Percentiles rank a stretch among this genome's conserved stretches.
Evolutionary conservation across 2,329 filamentous ascomycete genomes (phyloP).

Genomic region (Apiospora pterosperma): DNA sequence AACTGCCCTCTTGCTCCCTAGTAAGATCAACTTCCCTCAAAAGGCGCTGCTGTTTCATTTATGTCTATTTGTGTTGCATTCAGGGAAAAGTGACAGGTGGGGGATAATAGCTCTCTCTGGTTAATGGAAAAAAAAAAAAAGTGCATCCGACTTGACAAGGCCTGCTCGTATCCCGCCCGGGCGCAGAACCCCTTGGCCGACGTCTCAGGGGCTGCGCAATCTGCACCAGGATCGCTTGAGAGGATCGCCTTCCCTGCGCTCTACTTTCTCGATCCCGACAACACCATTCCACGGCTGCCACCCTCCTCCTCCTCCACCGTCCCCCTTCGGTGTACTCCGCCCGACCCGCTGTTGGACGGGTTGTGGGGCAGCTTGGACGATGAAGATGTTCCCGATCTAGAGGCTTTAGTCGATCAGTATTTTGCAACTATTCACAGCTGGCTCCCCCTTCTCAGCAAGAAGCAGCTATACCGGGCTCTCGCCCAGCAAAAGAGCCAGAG

Average conservation of each 20-base stretch:
- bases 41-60: background rate
- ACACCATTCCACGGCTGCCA: constrained; percentile 13
- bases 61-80: background rate
- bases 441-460: constrained; percentile 21
- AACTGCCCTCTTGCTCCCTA: background rate
- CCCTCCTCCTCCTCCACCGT: background rate
- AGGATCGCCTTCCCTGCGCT: constrained; percentile 12
- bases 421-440: constrained; percentile 19
- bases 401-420: constrained; percentile 11
- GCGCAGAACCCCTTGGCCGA: background rate
- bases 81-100: background rate
- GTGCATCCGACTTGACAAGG: background rate
- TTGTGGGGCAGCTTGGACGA: background rate
- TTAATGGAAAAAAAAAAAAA: too few species aligned
- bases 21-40: background rate
- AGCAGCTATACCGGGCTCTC: constrained; percentile 16
- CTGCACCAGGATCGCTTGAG: background rate
- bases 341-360: background rate
- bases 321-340: background rate
- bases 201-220: background rate
- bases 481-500: background rate
- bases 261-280: constrained; percentile 20
- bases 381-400: background rate
- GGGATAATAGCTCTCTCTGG: background rate
- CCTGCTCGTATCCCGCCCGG: background rate